Evolutionary conservation across 345 rosid species (phyloP), one percentile per base, ranked within the genome.

Genomic region (Zanthoxylum bungeanum): DNA sequence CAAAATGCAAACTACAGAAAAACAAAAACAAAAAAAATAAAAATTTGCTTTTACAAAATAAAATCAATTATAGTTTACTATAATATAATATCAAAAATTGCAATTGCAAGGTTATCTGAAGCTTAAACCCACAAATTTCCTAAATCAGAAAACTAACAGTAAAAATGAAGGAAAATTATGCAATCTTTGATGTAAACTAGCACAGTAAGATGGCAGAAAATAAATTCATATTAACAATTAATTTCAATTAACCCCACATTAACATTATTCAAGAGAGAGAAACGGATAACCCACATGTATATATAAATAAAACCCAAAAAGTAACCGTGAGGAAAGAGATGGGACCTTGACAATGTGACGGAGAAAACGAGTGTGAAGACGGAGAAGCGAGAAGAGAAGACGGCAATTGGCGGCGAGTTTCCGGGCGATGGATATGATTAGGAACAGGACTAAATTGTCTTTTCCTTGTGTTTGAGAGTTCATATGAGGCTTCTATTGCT

Each of bases 401-500:
- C 53, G 93, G 96, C 68, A 91, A 77, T 22, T 76, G 81, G 66
- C 91, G 90, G 66, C 86, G 77, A 68, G 36, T 50, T 25, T 40
- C 66, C 7, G 47, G 39, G 51, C 14, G 52, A 25, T 3, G 46
- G 12, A 64, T 25, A 28, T 5, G 31, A n/a, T 22, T 69, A 34
- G 52, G 52, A 57, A 56, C 56, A 33, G 78, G 44, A 27, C 24
- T 57, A 7, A 76, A 31, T 4, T 50, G 57, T n/a, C 61, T 76
- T 77, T 79, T 80, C 21, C 33, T 70, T 39, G 65, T 1, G 27
- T 16, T 7, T 30, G 80, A 56, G 57, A 81, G 8, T 6, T 53
- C 77, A 60, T 79, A 82, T 12, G 85, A 56, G 42, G 96, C 87
- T 75, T 89, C 97, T 19, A 87, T 85, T 52, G 86, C 89, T 9